Evolutionary conservation across 1,284 basidiomycete genomes (phyloP), one percentile per base, ranked within the genome.

Genomic region (Rhodofomes roseus): DNA sequence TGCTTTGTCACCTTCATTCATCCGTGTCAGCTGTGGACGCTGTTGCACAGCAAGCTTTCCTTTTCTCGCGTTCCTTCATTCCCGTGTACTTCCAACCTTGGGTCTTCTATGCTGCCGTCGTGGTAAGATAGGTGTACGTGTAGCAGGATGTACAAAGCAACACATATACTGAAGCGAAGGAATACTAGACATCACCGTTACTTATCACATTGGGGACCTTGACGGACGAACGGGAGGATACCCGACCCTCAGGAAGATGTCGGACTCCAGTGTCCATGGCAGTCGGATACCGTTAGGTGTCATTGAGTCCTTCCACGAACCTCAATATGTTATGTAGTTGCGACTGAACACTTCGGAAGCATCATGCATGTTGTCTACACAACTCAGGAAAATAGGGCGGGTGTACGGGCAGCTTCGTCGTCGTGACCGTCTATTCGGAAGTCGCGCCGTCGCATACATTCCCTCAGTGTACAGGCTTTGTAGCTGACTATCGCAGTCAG

Each of bases 101-200:
- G 31, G 22, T 7, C 53, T 54, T 55, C 20, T 34, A 27, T 54
- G 22, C 55, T 18, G 37, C 25, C 55, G 53, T 34, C 29, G 31
- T 31, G 34, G 44, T 56, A 40, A 25, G 53, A 60, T 60, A 52
- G 46, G 36, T 57, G 56, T 57, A 57, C 27, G 36, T 57, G 36
- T 57, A 52, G 50, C 50, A 52, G 50, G 50, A 34, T 52, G 34
- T 52, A 52, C 31, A 51, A 52, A 52, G 50, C 31, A 52, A n/a
- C 46, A 48, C 27, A 11, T 27, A 27, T 48, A 48, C 50, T 36
- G 50, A 31, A 37, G n/a, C 34, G 22, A 14, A 52, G n/a, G 50
- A 23, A 52, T 52, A 52, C 23, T 37, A 52, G 50, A 52, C 27
- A 52, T 52, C 46, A 5, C 46, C 12, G 46, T 48, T 36, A 52